Percentiles rank a stretch among this genome's conserved stretches.
phyloP scores from a whole-genome alignment of 345 rosid genomes.

The Brassica incana region DNA sequence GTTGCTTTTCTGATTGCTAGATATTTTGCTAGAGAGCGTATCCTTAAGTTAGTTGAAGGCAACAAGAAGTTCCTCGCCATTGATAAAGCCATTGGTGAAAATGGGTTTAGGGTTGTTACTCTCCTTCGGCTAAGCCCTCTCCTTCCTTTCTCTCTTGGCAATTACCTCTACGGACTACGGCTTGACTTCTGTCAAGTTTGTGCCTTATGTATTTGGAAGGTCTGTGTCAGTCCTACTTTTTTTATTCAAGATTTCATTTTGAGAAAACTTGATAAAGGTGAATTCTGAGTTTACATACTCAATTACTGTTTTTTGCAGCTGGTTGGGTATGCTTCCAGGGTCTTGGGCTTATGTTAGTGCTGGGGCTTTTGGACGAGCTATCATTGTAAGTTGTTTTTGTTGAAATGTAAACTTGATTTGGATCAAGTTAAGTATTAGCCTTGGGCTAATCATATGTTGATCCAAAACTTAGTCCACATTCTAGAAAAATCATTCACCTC shows the following conservation, averaged over 20 bases:
- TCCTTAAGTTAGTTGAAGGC: constrained; percentile 95
- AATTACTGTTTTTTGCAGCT: constrained; percentile 51
- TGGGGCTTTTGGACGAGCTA: constrained; percentile 93
- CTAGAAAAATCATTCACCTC: too few relatives aligned
- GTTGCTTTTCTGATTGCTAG: constrained; percentile 91
- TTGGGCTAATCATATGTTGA: too few relatives aligned
- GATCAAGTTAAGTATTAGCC: too few relatives aligned
- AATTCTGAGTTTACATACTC: constrained; percentile 1
- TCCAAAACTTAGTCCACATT: too few relatives aligned
- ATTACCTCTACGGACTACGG: constrained; percentile 98
- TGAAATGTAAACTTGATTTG: too few relatives aligned
- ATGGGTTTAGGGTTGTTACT: constrained; percentile 90
- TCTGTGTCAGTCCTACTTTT: constrained; percentile 33
- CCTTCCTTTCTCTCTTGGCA: constrained; percentile 95
- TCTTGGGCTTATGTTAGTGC: constrained; percentile 99
- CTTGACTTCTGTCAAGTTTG: constrained; percentile 87
- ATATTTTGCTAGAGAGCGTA: constrained; percentile 93
- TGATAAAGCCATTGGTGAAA: constrained; percentile 95
- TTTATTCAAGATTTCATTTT: not conserved
- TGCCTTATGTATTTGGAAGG: constrained; percentile 93
- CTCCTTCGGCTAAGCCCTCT: constrained; percentile 93
- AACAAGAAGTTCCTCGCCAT: constrained; percentile 96
- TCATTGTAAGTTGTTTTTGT: constrained; percentile 58
- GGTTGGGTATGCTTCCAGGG: constrained; percentile 99
- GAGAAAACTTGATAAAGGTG: not conserved